Percentiles rank a stretch among this genome's conserved stretches.
Evolutionary conservation across 2,329 filamentous ascomycete species (phyloP).

Genomic region (Venturia pyrina): DNA sequence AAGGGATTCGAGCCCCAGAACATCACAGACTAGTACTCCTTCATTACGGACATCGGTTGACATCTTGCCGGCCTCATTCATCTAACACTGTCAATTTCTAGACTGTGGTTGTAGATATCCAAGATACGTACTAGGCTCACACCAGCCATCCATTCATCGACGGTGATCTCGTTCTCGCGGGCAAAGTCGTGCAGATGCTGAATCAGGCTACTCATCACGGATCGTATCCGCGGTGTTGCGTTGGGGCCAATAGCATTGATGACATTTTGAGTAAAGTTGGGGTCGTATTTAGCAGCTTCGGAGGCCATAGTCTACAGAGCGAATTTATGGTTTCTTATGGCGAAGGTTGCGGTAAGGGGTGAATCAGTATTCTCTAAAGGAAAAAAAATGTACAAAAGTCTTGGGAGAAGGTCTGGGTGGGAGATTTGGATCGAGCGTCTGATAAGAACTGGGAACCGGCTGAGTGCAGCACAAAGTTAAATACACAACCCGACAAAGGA

Average conservation of each 20-base stretch:
- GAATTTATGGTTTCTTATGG: background rate
- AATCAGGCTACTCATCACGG: slow-evolving; percentile 40
- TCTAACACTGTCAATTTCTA: slow-evolving; percentile 19
- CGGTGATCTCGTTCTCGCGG: slow-evolving; percentile 47
- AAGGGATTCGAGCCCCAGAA: slow-evolving; percentile 48
- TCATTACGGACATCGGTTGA: slow-evolving; percentile 53
- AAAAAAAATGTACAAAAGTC: background rate
- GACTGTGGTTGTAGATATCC: background rate
- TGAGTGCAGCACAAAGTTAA: background rate
- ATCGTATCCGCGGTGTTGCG: slow-evolving; percentile 21
- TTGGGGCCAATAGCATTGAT: slow-evolving; percentile 27
- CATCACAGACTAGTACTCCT: slow-evolving; percentile 49
- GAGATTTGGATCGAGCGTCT: too few species aligned
- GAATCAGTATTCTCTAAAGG: background rate
- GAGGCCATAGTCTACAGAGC: background rate
- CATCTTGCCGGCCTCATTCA: slow-evolving; percentile 55
- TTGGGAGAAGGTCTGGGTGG: background rate
- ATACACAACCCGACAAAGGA: background rate
- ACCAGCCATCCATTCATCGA: slow-evolving; percentile 49
- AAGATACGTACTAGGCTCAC: slow-evolving; percentile 32
- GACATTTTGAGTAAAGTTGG: slow-evolving; percentile 26
- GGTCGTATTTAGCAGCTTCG: slow-evolving; percentile 16
- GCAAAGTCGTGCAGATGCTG: slow-evolving; percentile 50
- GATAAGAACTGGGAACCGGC: background rate
- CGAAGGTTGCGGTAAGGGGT: background rate